Percentiles rank a stretch among this genome's conserved stretches.
Conservation (phyloP, 352 stramenopile species). For the Saprolegnia parasitica region DNA sequence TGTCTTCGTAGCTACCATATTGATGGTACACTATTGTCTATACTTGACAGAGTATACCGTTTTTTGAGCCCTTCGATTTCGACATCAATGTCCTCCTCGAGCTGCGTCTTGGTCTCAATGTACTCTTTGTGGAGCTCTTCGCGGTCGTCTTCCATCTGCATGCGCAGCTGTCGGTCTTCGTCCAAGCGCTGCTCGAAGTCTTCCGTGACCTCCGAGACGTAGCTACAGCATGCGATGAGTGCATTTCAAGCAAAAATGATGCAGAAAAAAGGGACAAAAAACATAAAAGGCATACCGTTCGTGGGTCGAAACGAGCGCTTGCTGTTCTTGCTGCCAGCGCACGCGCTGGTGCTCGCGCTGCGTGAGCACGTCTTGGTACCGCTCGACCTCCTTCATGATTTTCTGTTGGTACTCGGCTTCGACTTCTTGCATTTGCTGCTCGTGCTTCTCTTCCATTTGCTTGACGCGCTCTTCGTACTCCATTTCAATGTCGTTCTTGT, state of each 20-base stretch:
- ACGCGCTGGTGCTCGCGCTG: constrained; percentile 79
- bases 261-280: too few species aligned
- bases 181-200: constrained; percentile 30
- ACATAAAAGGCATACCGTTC: too few species aligned
- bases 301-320: constrained; percentile 23
- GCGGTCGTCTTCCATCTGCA: constrained; percentile 85
- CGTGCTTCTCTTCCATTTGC: constrained; percentile 87
- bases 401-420: constrained; percentile 87
- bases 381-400: constrained; percentile 87
- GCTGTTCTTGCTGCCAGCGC: constrained; percentile 38
- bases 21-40: too few species aligned
- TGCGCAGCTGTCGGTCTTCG: constrained; percentile 37
- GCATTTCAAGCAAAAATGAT: too few species aligned
- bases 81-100: constrained; percentile 85
- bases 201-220: constrained; percentile 21
- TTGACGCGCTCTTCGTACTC: constrained; percentile 90
- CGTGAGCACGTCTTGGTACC: constrained; percentile 55
- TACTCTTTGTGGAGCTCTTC: constrained; percentile 74
- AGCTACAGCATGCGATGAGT: too few species aligned
- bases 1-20: constrained; percentile 85
- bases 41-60: too few species aligned
- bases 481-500: constrained; percentile 91
- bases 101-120: constrained; percentile 55
- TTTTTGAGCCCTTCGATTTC: constrained; percentile 86
- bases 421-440: too few species aligned